Evolutionary conservation across 305 asterid species (phyloP).

Genomic region (Fraxinus latifolia): DNA sequence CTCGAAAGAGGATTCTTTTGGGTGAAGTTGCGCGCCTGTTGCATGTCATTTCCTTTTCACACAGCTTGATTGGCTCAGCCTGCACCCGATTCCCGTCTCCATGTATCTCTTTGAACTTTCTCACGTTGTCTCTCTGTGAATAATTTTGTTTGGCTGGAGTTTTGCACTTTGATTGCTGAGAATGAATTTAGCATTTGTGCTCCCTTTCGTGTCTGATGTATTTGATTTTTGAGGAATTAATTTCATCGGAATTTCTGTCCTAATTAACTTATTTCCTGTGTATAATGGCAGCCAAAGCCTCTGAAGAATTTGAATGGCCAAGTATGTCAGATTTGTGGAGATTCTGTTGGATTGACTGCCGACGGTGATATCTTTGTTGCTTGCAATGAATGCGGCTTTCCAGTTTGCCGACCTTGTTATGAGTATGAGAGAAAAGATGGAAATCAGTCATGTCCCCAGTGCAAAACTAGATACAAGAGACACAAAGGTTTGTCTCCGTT

Average conservation of each 20-base stretch:
- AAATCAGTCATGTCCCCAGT: conserved; percentile 68
- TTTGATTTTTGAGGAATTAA: neutral
- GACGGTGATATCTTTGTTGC: conserved; percentile 61
- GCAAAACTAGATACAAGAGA: conserved; percentile 74
- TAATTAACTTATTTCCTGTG: neutral
- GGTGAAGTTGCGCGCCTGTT: neutral
- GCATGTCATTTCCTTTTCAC: neutral
- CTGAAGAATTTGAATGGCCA: conserved; percentile 51
- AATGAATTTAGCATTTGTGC: neutral
- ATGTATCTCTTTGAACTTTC: neutral
- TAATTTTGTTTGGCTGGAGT: neutral
- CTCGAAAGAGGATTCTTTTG: neutral
- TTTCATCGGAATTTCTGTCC: conserved; percentile 4
- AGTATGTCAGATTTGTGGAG: conserved; percentile 75
- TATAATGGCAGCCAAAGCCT: conserved; percentile 51
- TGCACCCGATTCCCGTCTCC: neutral
- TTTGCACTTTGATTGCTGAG: neutral
- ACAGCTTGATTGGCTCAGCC: neutral
- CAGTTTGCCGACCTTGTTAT: conserved; percentile 71
- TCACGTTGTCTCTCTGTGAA: neutral
- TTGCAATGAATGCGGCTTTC: conserved; percentile 74
- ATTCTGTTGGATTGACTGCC: conserved; percentile 51
- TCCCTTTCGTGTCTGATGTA: neutral
- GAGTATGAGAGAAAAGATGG: conserved; percentile 78
- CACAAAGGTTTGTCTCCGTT: conserved; percentile 45